A percentile compares a stretch with the other conserved stretches of the same genome.
Conservation (phyloP, 805 yeast genomes). For the Saccharomyces paradoxus region DNA sequence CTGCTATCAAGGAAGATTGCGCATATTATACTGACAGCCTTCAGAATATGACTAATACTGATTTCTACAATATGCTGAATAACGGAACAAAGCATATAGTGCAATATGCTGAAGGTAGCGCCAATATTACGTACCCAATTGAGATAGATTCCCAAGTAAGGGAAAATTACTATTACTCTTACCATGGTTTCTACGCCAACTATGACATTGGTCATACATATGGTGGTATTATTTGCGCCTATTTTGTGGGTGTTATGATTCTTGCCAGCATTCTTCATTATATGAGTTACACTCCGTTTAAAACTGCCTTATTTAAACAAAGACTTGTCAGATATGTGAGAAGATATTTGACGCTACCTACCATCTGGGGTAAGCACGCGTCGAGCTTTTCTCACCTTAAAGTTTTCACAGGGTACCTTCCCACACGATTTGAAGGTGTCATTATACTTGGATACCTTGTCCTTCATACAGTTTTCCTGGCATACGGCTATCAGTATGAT, state of each 20-base stretch:
- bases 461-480: conserved; percentile 10
- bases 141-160: conserved; percentile 6
- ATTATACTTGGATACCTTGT: conserved; percentile 14
- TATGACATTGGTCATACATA: conserved; percentile 13
- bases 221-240: conserved; percentile 9
- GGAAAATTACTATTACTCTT: conserved; percentile 8
- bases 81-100: conserved; percentile 10
- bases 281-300: conserved; percentile 9
- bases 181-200: conserved; percentile 13
- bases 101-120: not conserved
- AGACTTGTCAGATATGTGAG: conserved; percentile 10
- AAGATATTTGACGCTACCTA: conserved; percentile 13
- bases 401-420: conserved; percentile 12
- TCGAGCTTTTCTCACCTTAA: conserved; percentile 6
- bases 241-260: conserved; percentile 8
- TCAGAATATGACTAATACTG: not conserved
- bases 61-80: conserved; percentile 3
- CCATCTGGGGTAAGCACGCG: conserved; percentile 15
- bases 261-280: conserved; percentile 7
- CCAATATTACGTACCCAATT: conserved; percentile 10
- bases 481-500: conserved; percentile 11
- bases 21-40: not conserved
- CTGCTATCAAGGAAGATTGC: conserved; percentile 6
- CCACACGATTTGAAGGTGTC: conserved; percentile 18
- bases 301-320: conserved; percentile 5